phyloP scores from a whole-genome alignment of 768 basidiomycete species.

The Pholiota molesta region DNA sequence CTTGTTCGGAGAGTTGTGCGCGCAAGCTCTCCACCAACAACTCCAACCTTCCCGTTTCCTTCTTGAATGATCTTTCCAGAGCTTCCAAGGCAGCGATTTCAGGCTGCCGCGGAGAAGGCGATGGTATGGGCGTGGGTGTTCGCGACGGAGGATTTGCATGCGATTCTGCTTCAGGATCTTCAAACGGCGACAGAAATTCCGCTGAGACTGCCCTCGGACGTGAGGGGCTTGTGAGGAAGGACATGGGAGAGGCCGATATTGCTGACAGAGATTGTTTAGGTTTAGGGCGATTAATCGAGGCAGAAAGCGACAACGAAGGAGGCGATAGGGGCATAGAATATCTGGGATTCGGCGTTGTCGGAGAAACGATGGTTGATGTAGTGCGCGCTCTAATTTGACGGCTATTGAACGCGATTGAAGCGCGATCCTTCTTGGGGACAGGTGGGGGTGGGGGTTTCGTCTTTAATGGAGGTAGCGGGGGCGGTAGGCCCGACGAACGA shows the following conservation, averaged over 20 bases:
- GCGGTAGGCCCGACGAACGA: background rate
- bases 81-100: constrained; percentile 23
- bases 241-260: constrained; percentile 10
- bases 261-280: constrained; percentile 8
- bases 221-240: constrained; percentile 8
- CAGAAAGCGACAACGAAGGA: constrained; percentile 8
- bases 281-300: background rate
- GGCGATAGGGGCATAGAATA: constrained; percentile 12
- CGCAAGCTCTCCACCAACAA: constrained; percentile 31
- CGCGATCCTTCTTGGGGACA: constrained; percentile 5
- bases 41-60: constrained; percentile 30
- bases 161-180: constrained; percentile 16
- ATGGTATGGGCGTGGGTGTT: constrained; percentile 13
- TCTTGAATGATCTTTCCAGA: constrained; percentile 26
- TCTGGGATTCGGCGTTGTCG: constrained; percentile 1
- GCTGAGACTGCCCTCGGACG: background rate
- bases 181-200: constrained; percentile 23
- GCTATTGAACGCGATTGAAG: background rate
- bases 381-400: background rate
- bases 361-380: constrained; percentile 1
- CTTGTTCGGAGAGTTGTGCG: constrained; percentile 29
- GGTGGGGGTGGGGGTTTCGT: background rate
- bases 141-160: constrained; percentile 6
- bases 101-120: constrained; percentile 8
- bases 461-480: constrained; percentile 1